These are phyloP conservation scores for Hemisphaericaspora nanyangensis DNA, from an alignment of 805 yeast species.

Conservation along the genomic window DNA sequence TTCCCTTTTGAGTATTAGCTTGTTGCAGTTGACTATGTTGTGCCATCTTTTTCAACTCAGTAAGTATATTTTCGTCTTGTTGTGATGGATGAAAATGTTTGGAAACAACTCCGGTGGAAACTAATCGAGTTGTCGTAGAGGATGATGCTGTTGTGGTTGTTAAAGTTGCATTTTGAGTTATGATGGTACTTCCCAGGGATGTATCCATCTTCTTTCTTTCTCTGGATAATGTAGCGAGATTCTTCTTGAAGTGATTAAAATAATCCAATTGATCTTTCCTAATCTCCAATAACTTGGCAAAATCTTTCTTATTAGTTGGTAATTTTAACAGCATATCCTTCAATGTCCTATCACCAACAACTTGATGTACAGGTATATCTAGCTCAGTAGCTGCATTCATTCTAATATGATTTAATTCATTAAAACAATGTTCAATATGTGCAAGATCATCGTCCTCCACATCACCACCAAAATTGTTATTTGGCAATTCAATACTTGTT, in stretches of 20 bases:
- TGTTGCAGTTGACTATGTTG: no score
- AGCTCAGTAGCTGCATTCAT: constrained; percentile 39
- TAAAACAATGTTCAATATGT: constrained; percentile 25
- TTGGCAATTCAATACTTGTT: constrained; percentile 14
- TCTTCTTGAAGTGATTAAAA: constrained; percentile 38
- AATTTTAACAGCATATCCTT: constrained; percentile 53
- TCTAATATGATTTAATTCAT: constrained; percentile 40
- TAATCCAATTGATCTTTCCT: constrained; percentile 24
- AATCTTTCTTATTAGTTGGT: constrained; percentile 50
- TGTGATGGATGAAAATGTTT: constrained; percentile 3
- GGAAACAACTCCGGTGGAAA: neutral
- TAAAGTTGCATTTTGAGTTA: neutral
- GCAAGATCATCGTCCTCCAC: constrained; percentile 13
- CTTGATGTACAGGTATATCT: constrained; percentile 24
- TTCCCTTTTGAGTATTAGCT: no score
- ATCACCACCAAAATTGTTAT: constrained; percentile 11
- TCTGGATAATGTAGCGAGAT: constrained; percentile 27
- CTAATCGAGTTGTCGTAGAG: neutral
- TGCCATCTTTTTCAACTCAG: no score
- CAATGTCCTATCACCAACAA: constrained; percentile 31
- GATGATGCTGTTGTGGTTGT: neutral
- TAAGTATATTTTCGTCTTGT: no score
- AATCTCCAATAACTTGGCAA: constrained; percentile 34
- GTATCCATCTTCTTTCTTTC: constrained; percentile 22
- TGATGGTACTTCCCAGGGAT: no score